These are phyloP conservation scores for Talaromyces thailandensis DNA, from an alignment of 495 filamentous ascomycete genomes.

Conservation along the genomic window DNA sequence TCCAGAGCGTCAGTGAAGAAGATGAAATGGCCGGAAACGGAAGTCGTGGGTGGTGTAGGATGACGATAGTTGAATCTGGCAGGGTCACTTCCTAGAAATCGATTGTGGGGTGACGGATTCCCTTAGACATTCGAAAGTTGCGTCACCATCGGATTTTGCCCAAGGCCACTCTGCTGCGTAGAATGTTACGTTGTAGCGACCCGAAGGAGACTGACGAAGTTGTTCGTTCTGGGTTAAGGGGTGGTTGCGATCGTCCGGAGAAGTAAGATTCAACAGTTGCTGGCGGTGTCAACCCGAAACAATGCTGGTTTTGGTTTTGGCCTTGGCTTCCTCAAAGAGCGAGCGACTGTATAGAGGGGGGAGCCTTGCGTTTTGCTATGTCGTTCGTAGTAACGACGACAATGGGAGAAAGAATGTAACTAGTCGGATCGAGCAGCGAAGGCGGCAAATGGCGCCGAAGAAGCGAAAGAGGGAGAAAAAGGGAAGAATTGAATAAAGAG, in stretches of 20 bases:
- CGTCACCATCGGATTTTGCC: constrained; percentile 3
- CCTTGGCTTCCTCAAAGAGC: neutral
- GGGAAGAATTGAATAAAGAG: neutral
- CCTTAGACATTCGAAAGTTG: neutral
- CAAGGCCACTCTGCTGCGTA: neutral
- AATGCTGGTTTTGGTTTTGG: neutral
- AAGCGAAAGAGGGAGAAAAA: neutral
- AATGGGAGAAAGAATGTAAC: constrained; percentile 4
- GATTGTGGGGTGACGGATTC: neutral
- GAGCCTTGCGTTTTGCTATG: neutral
- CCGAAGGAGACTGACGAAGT: neutral
- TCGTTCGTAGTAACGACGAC: neutral
- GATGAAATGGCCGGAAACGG: neutral
- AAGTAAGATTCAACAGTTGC: neutral
- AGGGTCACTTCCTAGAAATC: neutral
- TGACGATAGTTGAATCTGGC: neutral
- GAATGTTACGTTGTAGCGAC: constrained; percentile 1
- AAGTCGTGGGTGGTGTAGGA: neutral
- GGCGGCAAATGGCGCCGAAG: neutral
- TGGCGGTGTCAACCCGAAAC: neutral
- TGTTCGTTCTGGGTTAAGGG: neutral
- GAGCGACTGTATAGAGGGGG: neutral
- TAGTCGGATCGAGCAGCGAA: neutral
- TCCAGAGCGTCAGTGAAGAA: neutral
- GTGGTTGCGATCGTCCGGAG: neutral